phyloP scores from a whole-genome alignment of 2,329 filamentous ascomycete species.

The Harringtonia lauricola region DNA sequence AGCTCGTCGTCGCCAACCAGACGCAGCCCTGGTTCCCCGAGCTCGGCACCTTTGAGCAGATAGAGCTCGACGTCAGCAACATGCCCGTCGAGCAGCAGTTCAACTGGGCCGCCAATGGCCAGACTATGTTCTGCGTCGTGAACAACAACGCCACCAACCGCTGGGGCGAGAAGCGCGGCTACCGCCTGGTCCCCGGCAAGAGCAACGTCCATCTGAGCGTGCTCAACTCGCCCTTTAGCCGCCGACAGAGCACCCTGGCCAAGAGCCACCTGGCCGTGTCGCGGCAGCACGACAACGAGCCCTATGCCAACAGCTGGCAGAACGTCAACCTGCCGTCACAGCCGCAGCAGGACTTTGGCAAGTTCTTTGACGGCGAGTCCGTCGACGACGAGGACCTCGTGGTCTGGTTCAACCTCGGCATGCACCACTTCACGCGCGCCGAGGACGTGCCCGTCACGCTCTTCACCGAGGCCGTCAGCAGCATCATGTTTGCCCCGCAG shows the following conservation, averaged over 20 bases:
- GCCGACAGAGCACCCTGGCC: constrained; percentile 9
- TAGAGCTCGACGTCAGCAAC: constrained; percentile 15
- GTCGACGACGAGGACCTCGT: constrained; percentile 29
- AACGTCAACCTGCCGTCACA: constrained; percentile 19
- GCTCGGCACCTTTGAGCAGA: constrained; percentile 23
- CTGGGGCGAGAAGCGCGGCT: constrained; percentile 29
- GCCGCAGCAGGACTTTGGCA: constrained; percentile 30
- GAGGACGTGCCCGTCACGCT: constrained; percentile 25
- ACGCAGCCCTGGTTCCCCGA: constrained; percentile 26
- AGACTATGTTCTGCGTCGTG: constrained; percentile 27
- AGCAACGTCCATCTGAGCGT: constrained; percentile 25
- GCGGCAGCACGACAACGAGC: constrained; percentile 33
- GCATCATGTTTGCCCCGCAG: constrained; percentile 21
- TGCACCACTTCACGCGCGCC: constrained; percentile 35
- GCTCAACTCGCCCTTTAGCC: constrained; percentile 21
- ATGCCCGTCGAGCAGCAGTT: constrained; percentile 16
- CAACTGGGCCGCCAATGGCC: constrained; percentile 24
- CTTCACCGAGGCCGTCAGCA: constrained; percentile 20
- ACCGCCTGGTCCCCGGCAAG: constrained; percentile 27
- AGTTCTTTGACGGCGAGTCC: constrained; percentile 31
- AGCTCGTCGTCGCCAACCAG: constrained; percentile 19
- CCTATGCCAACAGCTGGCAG: constrained; percentile 21
- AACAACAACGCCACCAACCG: constrained; percentile 22
- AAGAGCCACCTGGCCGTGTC: constrained; percentile 26
- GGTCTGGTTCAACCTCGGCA: constrained; percentile 39